Evolutionary conservation across 2,329 filamentous ascomycete species (phyloP).

Genomic region (Torrubiellomyces zombiae): DNA sequence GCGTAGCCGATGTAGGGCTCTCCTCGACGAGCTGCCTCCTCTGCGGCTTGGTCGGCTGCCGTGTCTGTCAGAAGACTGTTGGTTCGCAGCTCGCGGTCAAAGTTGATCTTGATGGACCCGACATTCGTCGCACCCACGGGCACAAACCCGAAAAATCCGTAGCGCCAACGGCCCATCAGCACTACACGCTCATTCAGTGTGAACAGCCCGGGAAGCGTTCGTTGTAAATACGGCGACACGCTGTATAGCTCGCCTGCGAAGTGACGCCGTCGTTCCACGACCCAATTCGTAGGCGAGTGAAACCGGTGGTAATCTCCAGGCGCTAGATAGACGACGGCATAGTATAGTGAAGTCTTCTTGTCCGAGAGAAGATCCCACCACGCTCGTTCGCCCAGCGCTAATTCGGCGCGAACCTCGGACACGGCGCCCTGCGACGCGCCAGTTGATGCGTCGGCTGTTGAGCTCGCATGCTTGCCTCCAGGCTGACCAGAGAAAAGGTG

Average conservation of each 20-base stretch:
- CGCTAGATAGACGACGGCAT: slow-evolving; percentile 87
- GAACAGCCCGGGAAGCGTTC: slow-evolving; percentile 83
- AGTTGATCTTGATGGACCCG: slow-evolving; percentile 91
- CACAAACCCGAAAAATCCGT: slow-evolving; percentile 93
- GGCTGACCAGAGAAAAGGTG: slow-evolving; percentile 63
- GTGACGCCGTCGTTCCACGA: slow-evolving; percentile 85
- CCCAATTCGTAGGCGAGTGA: slow-evolving; percentile 90
- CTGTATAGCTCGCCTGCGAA: slow-evolving; percentile 94
- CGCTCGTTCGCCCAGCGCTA: slow-evolving; percentile 53
- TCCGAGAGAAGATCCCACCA: slow-evolving; percentile 54
- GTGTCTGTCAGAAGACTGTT: slow-evolving; percentile 90
- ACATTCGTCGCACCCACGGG: slow-evolving; percentile 96
- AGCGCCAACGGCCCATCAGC: slow-evolving; percentile 82
- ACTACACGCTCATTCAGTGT: slow-evolving; percentile 94
- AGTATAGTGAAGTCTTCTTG: slow-evolving; percentile 64
- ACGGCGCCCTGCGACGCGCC: slow-evolving; percentile 48
- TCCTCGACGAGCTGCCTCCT: slow-evolving; percentile 56
- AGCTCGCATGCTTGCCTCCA: slow-evolving; percentile 26
- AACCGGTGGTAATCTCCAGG: slow-evolving; percentile 98
- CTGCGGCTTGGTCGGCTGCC: slow-evolving; percentile 71
- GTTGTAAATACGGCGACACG: slow-evolving; percentile 87
- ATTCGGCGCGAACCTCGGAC: slow-evolving; percentile 66
- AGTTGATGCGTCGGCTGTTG: slow-evolving; percentile 59
- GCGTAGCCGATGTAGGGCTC: slow-evolving; percentile 81
- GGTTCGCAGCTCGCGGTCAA: slow-evolving; percentile 83